These are phyloP conservation scores for Lasiodiplodia hormozganensis DNA, from an alignment of 2,329 filamentous ascomycete species.

Conservation along the genomic window DNA sequence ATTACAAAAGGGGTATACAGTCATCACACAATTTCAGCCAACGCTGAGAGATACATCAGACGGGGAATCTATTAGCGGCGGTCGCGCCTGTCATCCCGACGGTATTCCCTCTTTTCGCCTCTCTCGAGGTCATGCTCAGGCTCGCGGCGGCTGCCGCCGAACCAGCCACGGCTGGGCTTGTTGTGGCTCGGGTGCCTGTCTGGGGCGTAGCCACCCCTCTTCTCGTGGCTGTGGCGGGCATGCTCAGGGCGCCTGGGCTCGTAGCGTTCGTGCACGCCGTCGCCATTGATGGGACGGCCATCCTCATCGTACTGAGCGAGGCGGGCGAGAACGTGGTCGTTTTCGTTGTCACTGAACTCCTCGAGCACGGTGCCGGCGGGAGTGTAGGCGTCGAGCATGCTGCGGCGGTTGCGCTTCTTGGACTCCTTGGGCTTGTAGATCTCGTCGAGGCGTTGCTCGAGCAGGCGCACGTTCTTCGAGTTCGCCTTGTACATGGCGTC, in stretches of 20 bases:
- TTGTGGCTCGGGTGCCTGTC: constrained; percentile 12
- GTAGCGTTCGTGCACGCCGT: constrained; percentile 20
- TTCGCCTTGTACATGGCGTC: constrained; percentile 79
- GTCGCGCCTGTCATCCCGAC: neutral
- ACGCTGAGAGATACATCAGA: neutral
- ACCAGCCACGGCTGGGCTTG: constrained; percentile 25
- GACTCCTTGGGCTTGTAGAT: constrained; percentile 63
- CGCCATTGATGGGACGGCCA: constrained; percentile 8
- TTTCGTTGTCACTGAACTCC: constrained; percentile 49
- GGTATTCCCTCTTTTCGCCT: constrained; percentile 19
- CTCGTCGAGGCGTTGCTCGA: constrained; percentile 72
- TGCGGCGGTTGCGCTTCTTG: constrained; percentile 13
- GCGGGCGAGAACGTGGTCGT: neutral
- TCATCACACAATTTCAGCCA: constrained; percentile 16
- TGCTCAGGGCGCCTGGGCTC: constrained; percentile 22
- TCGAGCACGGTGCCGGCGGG: constrained; percentile 55
- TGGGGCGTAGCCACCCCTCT: constrained; percentile 18
- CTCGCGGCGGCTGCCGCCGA: constrained; percentile 26
- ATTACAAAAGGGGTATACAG: constrained; percentile 24
- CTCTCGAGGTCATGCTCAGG: constrained; percentile 28
- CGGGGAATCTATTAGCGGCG: neutral
- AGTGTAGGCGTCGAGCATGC: constrained; percentile 29
- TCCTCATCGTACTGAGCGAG: constrained; percentile 37
- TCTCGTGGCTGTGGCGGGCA: constrained; percentile 22
- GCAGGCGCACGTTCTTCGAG: constrained; percentile 74